Evolutionary conservation across 805 yeast species (phyloP).

Genomic region (Metschnikowia cubensis): DNA sequence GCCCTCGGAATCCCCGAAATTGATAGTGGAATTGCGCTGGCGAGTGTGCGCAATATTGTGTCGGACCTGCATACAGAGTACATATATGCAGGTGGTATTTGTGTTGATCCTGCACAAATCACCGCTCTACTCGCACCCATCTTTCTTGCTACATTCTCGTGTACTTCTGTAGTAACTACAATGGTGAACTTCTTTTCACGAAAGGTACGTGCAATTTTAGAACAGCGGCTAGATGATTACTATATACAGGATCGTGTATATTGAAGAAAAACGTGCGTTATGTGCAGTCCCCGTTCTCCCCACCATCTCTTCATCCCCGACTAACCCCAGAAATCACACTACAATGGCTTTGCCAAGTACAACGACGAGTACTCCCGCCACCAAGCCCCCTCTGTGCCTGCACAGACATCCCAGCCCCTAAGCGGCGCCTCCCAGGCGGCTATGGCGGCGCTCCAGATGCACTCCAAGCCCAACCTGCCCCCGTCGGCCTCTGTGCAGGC

Average conservation of each 20-base stretch:
- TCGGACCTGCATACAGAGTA: too few relatives aligned
- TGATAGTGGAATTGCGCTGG: too few relatives aligned
- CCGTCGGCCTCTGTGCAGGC: neutral
- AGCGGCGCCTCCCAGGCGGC: conserved; percentile 41
- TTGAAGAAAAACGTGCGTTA: too few relatives aligned
- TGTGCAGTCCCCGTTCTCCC: neutral
- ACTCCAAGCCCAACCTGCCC: conserved; percentile 19
- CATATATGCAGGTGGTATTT: too few relatives aligned
- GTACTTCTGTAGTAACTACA: neutral
- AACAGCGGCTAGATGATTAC: fast-evolving
- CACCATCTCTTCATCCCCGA: neutral
- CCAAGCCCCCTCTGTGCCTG: conserved; percentile 13
- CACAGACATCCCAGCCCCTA: conserved; percentile 22
- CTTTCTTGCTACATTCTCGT: conserved; percentile 1
- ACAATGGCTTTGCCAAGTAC: conserved; percentile 36
- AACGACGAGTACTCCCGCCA: conserved; percentile 24
- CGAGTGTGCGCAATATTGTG: too few relatives aligned
- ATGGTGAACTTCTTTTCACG: conserved; percentile 13
- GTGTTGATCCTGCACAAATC: neutral
- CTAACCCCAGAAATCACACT: conserved; percentile 11
- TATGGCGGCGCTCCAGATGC: conserved; percentile 36
- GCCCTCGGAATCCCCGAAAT: too few relatives aligned
- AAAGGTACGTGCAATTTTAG: conserved; percentile 5
- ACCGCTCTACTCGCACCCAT: conserved; percentile 1
- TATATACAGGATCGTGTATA: too few relatives aligned